Conservation (phyloP, 768 basidiomycete species). For the Pisolithus sp. region DNA sequence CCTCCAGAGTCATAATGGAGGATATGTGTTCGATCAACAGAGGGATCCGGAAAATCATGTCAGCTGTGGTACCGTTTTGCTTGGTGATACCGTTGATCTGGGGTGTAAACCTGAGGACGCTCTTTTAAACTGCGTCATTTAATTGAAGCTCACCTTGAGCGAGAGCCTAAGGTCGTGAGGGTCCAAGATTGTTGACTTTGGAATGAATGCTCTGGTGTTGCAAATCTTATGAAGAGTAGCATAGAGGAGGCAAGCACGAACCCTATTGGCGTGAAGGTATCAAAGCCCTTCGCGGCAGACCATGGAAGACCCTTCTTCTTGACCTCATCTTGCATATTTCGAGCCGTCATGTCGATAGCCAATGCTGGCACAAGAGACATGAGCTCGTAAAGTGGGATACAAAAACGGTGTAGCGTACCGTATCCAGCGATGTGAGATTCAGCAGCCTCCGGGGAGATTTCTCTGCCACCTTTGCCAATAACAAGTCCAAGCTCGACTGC, state of each 20-base stretch:
- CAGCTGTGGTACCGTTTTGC: slow-evolving; percentile 77
- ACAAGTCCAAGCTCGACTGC: slow-evolving; percentile 95
- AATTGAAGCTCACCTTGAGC: slow-evolving; percentile 49
- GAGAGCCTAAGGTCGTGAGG: slow-evolving; percentile 71
- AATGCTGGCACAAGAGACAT: slow-evolving; percentile 46
- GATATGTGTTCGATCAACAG: slow-evolving; percentile 85
- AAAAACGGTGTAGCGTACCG: slow-evolving; percentile 40
- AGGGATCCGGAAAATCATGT: slow-evolving; percentile 93
- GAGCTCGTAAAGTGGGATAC: not conserved
- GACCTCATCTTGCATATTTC: slow-evolving; percentile 90
- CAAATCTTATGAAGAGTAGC: not conserved
- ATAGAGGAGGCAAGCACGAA: slow-evolving; percentile 22
- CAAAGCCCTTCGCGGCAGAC: slow-evolving; percentile 95
- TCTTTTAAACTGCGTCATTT: not conserved
- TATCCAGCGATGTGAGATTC: slow-evolving; percentile 85
- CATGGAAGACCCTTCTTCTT: slow-evolving; percentile 95
- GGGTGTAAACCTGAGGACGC: not conserved
- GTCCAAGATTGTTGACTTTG: slow-evolving; percentile 60
- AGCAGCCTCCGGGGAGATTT: slow-evolving; percentile 71
- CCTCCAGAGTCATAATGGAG: slow-evolving; percentile 96
- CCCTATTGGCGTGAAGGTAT: slow-evolving; percentile 94
- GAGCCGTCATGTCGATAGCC: slow-evolving; percentile 93
- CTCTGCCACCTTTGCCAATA: slow-evolving; percentile 80
- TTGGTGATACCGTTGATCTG: slow-evolving; percentile 81
- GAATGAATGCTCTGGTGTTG: slow-evolving; percentile 66